phyloP scores from a whole-genome alignment of 2,329 filamentous ascomycete species.

The Hysterium pulicare region DNA sequence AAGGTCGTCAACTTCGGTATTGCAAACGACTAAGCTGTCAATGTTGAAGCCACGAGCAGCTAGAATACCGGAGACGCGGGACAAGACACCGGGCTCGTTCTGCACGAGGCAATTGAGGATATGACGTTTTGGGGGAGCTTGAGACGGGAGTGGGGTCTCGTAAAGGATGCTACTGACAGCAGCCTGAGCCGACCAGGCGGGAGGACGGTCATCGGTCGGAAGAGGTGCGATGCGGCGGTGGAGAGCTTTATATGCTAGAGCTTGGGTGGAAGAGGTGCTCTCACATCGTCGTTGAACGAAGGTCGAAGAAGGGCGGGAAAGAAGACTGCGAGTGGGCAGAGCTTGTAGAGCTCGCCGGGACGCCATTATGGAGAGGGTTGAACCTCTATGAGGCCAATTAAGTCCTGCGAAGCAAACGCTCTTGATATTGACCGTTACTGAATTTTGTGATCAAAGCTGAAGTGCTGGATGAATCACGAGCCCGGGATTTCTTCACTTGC shows the following conservation, averaged over 20 bases:
- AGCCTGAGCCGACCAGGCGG: constrained; percentile 84
- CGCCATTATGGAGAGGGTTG: constrained; percentile 35
- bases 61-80: constrained; percentile 91
- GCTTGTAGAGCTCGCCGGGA: constrained; percentile 38
- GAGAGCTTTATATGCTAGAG: constrained; percentile 94
- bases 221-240: constrained; percentile 87
- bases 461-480: constrained; percentile 3
- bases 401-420: constrained; percentile 2
- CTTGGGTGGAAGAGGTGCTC: constrained; percentile 73
- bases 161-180: constrained; percentile 98
- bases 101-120: constrained; percentile 98
- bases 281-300: constrained; percentile 33
- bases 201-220: constrained; percentile 68
- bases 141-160: constrained; percentile 85
- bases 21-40: constrained; percentile 95
- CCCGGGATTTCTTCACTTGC: too few relatives aligned
- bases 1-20: constrained; percentile 93
- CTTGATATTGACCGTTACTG: not conserved
- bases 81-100: constrained; percentile 96
- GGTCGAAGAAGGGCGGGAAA: constrained; percentile 22
- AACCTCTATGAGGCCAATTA: constrained; percentile 19
- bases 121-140: constrained; percentile 84
- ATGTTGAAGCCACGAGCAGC: constrained; percentile 98
- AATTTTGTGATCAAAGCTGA: not conserved
- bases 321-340: constrained; percentile 35